Evolutionary conservation across 306 rosid species (phyloP).

Genomic region (Geum urbanum): DNA sequence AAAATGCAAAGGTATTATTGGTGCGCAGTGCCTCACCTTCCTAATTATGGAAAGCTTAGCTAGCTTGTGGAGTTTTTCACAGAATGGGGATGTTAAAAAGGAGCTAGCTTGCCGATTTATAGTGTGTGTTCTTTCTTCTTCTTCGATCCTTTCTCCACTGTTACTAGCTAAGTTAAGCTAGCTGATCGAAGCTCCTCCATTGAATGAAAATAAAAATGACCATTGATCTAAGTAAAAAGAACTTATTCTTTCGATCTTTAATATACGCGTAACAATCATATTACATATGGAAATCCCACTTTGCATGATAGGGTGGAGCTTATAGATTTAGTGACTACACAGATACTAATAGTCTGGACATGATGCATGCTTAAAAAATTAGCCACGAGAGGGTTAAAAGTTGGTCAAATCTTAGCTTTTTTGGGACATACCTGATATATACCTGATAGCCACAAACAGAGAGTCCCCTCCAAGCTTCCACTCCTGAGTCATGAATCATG

Average conservation of each 20-base stretch:
- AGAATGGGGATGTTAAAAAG: constrained; percentile 11
- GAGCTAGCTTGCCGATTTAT: not conserved
- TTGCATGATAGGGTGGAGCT: constrained; percentile 25
- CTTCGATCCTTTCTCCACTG: not conserved
- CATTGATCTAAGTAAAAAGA: not conserved
- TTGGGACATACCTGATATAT: constrained; percentile 26
- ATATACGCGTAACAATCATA: constrained; percentile 5
- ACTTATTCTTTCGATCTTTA: constrained; percentile 15
- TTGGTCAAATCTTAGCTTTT: constrained; percentile 32
- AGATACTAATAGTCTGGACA: not conserved
- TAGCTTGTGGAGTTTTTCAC: constrained; percentile 1
- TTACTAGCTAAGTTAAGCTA: not conserved
- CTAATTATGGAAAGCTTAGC: constrained; percentile 13
- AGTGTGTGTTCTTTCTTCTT: not conserved
- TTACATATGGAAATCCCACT: constrained; percentile 28
- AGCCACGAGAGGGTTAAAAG: constrained; percentile 13
- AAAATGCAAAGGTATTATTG: constrained; percentile 27
- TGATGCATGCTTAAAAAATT: constrained; percentile 8
- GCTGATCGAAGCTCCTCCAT: not conserved
- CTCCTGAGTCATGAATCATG: not conserved
- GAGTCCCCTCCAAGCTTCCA: not conserved
- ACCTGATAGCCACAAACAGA: constrained; percentile 9
- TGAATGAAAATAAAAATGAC: not conserved
- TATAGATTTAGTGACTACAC: constrained; percentile 15
- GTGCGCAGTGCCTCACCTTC: constrained; percentile 19